Percentiles rank a stretch among this genome's conserved stretches.
Conservation (phyloP, 495 filamentous ascomycete genomes). For the Penicillium desertorum region DNA sequence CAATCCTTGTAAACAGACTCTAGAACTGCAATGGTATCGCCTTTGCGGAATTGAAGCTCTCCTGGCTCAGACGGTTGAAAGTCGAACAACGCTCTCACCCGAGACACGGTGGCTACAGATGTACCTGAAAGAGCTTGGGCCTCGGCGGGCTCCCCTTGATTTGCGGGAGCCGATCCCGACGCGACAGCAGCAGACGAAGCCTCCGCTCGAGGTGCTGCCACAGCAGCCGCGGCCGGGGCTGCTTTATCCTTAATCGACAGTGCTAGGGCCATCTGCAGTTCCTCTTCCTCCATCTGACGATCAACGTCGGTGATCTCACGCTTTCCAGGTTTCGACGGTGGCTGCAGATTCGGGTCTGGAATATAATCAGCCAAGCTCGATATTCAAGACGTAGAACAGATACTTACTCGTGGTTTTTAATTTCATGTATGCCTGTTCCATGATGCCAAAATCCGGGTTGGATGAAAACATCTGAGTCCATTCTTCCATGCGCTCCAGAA, state of each 20-base stretch:
- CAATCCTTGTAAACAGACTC: conserved; percentile 99
- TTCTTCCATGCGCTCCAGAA: conserved; percentile 91
- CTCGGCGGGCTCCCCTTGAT: conserved; percentile 41
- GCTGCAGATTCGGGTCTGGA: conserved; percentile 83
- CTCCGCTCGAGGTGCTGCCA: conserved; percentile 27
- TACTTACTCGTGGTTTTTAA: conserved; percentile 72
- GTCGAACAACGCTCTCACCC: conserved; percentile 90
- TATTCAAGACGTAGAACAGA: background rate
- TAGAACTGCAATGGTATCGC: conserved; percentile 94
- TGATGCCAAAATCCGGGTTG: conserved; percentile 92
- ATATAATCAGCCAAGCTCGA: conserved; percentile 5
- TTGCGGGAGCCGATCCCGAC: conserved; percentile 30
- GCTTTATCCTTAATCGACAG: conserved; percentile 83
- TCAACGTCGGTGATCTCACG: conserved; percentile 84
- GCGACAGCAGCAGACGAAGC: conserved; percentile 30
- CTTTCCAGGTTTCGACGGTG: conserved; percentile 90
- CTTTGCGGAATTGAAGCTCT: conserved; percentile 93
- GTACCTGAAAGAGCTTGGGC: conserved; percentile 64
- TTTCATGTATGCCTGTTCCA: conserved; percentile 92
- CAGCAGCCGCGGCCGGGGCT: background rate
- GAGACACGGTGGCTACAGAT: conserved; percentile 94
- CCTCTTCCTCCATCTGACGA: conserved; percentile 94
- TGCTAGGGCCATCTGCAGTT: conserved; percentile 92
- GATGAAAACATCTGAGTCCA: conserved; percentile 93
- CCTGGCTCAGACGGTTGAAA: conserved; percentile 92